Conservation (phyloP, 306 rosid species). For the Comarum palustre region DNA sequence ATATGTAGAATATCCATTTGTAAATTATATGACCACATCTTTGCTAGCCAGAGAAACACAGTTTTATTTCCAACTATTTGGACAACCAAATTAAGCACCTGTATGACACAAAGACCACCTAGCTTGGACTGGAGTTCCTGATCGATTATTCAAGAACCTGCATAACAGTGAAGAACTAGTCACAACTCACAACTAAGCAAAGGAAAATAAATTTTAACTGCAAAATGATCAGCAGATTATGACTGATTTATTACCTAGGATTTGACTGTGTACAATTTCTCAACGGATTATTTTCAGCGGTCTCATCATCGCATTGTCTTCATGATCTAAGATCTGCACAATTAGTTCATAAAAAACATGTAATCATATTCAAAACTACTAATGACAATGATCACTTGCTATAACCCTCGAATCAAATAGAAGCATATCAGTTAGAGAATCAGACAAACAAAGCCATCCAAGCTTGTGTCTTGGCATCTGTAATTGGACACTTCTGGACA, state of each 20-base stretch:
- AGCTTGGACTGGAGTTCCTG: background rate
- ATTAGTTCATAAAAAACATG: too few relatives aligned
- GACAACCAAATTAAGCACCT: background rate
- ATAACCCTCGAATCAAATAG: background rate
- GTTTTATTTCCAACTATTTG: background rate
- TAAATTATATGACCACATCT: background rate
- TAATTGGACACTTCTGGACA: background rate
- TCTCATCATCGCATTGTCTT: conserved; percentile 90
- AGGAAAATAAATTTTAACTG: background rate
- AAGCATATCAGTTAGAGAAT: background rate
- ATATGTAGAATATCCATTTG: background rate
- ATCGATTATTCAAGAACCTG: background rate
- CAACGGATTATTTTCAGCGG: conserved; percentile 57
- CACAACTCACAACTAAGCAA: background rate
- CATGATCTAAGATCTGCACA: conserved; percentile 82
- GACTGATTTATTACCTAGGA: background rate
- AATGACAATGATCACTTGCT: background rate
- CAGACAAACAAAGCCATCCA: background rate
- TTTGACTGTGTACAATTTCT: conserved; percentile 3
- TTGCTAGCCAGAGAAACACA: background rate
- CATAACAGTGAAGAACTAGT: background rate
- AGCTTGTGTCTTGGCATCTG: background rate
- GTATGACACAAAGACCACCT: too few relatives aligned
- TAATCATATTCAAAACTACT: background rate
- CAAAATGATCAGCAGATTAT: background rate